phyloP scores from a whole-genome alignment of 768 basidiomycete species.

The Paxillus involutus region DNA sequence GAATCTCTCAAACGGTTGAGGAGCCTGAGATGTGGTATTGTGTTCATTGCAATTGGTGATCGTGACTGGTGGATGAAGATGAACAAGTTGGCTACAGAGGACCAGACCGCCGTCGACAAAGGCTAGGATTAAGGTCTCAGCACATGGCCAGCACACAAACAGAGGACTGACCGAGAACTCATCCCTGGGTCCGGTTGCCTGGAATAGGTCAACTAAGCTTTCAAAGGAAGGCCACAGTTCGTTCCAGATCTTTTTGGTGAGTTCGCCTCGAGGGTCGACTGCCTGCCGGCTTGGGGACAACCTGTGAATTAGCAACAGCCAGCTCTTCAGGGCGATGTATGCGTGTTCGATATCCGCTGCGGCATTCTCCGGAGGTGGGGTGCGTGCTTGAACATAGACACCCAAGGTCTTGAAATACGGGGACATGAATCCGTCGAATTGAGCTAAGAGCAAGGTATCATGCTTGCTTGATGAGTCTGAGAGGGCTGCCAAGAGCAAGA shows the following conservation, averaged over 20 bases:
- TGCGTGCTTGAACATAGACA: constrained; percentile 37
- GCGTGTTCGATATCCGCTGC: constrained; percentile 66
- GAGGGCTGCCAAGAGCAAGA: constrained; percentile 56
- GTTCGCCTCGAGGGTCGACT: constrained; percentile 27
- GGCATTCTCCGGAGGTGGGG: constrained; percentile 40
- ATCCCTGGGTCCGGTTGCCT: constrained; percentile 42
- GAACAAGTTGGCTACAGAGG: constrained; percentile 66
- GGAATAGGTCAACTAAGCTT: constrained; percentile 47
- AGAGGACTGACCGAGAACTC: constrained; percentile 15
- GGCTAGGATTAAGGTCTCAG: constrained; percentile 39
- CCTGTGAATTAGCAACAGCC: constrained; percentile 59
- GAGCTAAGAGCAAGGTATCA: constrained; percentile 43
- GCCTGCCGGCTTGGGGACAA: constrained; percentile 17
- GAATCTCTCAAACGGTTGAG: constrained; percentile 51
- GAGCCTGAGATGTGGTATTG: constrained; percentile 47
- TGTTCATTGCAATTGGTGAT: constrained; percentile 52
- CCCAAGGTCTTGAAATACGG: constrained; percentile 49
- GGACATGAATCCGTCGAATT: constrained; percentile 50
- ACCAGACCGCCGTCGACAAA: constrained; percentile 50
- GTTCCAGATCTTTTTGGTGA: constrained; percentile 58
- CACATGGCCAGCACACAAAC: not conserved
- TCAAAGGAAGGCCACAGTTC: constrained; percentile 77
- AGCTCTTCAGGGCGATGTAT: constrained; percentile 67
- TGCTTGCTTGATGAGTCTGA: constrained; percentile 30
- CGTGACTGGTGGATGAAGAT: constrained; percentile 59